Evolutionary conservation across 2,329 filamentous ascomycete genomes (phyloP).

Genomic region (Beauveria asiatica): DNA sequence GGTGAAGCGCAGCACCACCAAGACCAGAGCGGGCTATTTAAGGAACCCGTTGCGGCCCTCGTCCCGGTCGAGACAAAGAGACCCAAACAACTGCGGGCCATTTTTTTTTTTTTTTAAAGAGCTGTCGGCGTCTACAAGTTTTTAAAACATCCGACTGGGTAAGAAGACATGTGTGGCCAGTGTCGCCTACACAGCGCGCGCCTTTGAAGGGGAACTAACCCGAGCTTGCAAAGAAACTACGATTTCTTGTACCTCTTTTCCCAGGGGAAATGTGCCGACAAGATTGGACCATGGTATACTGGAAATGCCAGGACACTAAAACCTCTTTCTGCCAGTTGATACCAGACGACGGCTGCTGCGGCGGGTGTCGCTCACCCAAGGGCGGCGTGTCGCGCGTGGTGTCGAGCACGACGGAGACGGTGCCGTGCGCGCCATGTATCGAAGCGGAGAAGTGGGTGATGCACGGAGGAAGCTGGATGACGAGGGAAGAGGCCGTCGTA

Average conservation of each 20-base stretch:
- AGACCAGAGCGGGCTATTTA: background rate
- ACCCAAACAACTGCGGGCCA: background rate
- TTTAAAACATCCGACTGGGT: no score
- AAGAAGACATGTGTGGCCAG: no score
- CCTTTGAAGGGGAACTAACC: background rate
- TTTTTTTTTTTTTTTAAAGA: no score
- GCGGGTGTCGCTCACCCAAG: background rate
- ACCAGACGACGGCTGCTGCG: background rate
- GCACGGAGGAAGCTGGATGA: background rate
- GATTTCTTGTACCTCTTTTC: background rate
- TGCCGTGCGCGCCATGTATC: background rate
- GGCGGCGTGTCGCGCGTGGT: background rate
- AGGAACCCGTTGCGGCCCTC: background rate
- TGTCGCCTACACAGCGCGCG: no score
- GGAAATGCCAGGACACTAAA: background rate
- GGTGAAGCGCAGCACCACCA: background rate
- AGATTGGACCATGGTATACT: background rate
- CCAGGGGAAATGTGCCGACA: background rate
- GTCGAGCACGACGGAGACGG: background rate
- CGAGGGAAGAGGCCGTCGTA: background rate
- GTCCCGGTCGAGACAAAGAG: background rate
- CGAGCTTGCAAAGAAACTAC: no score
- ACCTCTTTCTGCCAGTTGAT: background rate
- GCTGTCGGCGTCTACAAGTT: no score
- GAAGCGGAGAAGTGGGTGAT: background rate